A percentile compares a stretch with the other conserved stretches of the same genome.
phyloP scores from a whole-genome alignment of 2,329 filamentous ascomycete genomes.

The Colletotrichum sidae region DNA sequence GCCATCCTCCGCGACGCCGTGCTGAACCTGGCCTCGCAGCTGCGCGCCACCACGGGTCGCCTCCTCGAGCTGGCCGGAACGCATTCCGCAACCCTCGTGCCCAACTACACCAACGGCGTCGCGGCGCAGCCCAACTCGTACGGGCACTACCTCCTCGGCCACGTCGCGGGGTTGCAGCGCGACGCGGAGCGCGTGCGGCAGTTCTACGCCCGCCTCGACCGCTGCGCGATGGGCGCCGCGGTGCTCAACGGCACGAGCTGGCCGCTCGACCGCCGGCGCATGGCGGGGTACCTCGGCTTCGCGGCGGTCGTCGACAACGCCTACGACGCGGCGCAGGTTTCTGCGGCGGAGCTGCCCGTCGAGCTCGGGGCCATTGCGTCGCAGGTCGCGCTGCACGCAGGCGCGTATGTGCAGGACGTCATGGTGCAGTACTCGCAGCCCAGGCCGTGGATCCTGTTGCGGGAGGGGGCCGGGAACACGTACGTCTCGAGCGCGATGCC shows the following conservation, averaged over 20 bases:
- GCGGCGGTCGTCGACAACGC: conserved; percentile 27
- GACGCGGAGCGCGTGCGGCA: conserved; percentile 25
- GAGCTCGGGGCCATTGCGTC: conserved; percentile 23
- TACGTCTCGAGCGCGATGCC: conserved; percentile 34
- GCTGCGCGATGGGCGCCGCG: conserved; percentile 29
- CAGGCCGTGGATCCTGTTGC: conserved; percentile 29
- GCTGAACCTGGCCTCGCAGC: conserved; percentile 20
- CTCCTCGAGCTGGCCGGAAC: conserved; percentile 12
- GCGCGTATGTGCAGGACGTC: conserved; percentile 30
- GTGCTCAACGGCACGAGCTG: conserved; percentile 34
- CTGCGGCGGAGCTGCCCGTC: conserved; percentile 26
- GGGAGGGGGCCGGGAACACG: conserved; percentile 27
- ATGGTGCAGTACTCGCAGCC: conserved; percentile 31
- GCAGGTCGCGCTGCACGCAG: conserved; percentile 22
- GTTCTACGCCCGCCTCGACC: conserved; percentile 24
- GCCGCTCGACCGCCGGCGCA: conserved; percentile 32
- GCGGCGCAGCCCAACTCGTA: conserved; percentile 32
- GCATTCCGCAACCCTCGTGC: conserved; percentile 14
- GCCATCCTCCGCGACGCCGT: conserved; percentile 26
- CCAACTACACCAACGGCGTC: conserved; percentile 32
- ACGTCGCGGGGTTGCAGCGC: conserved; percentile 15
- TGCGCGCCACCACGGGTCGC: conserved; percentile 14
- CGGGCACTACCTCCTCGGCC: conserved; percentile 27
- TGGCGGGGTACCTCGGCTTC: conserved; percentile 33
- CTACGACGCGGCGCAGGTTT: conserved; percentile 31